Evolutionary conservation across 2,329 filamentous ascomycete species (phyloP).

Genomic region (Trichoderma polysporum): DNA sequence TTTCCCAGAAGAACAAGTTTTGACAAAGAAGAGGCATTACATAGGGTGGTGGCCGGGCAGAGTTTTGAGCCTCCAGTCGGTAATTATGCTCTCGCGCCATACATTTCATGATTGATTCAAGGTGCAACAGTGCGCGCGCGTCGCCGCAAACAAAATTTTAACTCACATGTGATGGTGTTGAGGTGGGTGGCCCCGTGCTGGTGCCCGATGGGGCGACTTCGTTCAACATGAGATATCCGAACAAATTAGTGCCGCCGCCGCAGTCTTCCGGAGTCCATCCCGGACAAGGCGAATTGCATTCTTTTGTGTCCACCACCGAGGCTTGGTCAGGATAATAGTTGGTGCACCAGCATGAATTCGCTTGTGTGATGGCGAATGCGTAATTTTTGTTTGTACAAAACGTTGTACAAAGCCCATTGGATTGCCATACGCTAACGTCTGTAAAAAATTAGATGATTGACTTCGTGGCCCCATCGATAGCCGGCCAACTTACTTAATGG

Average conservation of each 20-base stretch:
- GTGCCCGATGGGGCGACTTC: conserved; percentile 58
- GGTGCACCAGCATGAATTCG: conserved; percentile 70
- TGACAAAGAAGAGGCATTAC: conserved; percentile 15
- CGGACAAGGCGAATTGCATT: conserved; percentile 62
- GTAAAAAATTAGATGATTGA: conserved; percentile 8
- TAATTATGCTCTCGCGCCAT: conserved; percentile 11
- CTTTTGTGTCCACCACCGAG: conserved; percentile 38
- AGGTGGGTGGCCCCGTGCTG: conserved; percentile 26
- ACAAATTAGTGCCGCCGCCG: conserved; percentile 64
- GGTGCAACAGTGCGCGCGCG: neutral
- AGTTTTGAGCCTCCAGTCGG: conserved; percentile 15
- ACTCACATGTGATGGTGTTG: conserved; percentile 33
- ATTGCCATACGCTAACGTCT: conserved; percentile 62
- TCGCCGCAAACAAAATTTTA: conserved; percentile 1
- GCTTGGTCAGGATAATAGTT: conserved; percentile 59
- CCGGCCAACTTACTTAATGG: conserved; percentile 32
- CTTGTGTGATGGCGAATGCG: conserved; percentile 69
- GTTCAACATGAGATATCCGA: conserved; percentile 62
- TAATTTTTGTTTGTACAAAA: conserved; percentile 53
- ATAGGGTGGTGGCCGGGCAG: conserved; percentile 5
- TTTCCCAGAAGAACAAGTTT: conserved; percentile 23
- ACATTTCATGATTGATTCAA: neutral
- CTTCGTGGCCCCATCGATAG: neutral
- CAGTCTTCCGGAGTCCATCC: conserved; percentile 68
- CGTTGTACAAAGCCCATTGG: conserved; percentile 66